A percentile compares a stretch with the other conserved stretches of the same genome.
These are phyloP conservation scores for Salicornia ramosissima DNA, from an alignment of 148 eudicot species.

Conservation along the genomic window DNA sequence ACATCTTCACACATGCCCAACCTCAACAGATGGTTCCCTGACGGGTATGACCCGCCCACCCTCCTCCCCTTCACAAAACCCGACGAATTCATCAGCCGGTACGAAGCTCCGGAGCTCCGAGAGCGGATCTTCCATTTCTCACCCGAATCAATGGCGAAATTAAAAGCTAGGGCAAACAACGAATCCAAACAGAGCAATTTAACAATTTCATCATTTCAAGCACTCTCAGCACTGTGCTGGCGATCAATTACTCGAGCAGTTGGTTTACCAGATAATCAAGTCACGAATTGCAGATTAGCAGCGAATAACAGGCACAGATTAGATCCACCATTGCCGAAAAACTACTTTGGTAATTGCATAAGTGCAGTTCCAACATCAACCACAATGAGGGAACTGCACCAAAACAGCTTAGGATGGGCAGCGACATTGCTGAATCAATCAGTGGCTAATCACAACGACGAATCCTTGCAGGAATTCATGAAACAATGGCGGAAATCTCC, in stretches of 20 bases:
- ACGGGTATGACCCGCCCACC: background rate
- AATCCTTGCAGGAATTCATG: background rate
- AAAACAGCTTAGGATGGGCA: slow-evolving; percentile 15
- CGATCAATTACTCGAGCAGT: slow-evolving; percentile 51
- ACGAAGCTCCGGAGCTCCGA: background rate
- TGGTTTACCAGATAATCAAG: slow-evolving; percentile 21
- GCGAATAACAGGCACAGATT: slow-evolving; percentile 55
- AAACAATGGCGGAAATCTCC: slow-evolving; percentile 19
- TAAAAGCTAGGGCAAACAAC: slow-evolving; percentile 39
- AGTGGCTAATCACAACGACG: slow-evolving; percentile 1
- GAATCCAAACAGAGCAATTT: background rate
- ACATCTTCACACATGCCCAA: background rate
- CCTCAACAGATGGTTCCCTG: background rate
- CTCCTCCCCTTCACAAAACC: slow-evolving; percentile 12
- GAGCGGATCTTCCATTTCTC: slow-evolving; percentile 28
- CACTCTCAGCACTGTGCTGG: slow-evolving; percentile 61
- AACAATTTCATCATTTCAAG: slow-evolving; percentile 63
- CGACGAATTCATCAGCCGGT: background rate
- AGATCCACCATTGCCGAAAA: slow-evolving; percentile 45
- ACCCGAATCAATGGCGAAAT: slow-evolving; percentile 10
- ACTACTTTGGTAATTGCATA: slow-evolving; percentile 61
- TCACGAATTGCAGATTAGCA: slow-evolving; percentile 48
- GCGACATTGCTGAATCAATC: slow-evolving; percentile 10
- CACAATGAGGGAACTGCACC: background rate
- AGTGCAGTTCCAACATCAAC: slow-evolving; percentile 19